Evolutionary conservation across 768 basidiomycete genomes (phyloP).

Genomic region (Leccinum broughii): DNA sequence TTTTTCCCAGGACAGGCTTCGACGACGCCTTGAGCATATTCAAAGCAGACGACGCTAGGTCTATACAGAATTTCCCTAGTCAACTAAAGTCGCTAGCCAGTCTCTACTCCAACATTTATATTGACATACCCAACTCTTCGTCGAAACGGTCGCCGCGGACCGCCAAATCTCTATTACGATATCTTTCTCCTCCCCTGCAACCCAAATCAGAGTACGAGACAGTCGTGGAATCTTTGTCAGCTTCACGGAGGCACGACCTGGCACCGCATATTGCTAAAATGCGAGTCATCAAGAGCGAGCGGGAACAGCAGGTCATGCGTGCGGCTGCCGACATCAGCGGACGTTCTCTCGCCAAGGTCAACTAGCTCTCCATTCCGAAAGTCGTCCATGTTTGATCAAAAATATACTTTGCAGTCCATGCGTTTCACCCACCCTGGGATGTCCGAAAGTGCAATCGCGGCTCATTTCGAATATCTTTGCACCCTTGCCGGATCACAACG

Average conservation of each 20-base stretch:
- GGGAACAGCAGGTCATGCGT: slow-evolving; percentile 80
- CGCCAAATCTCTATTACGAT: slow-evolving; percentile 58
- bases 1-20: slow-evolving; percentile 57
- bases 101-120: slow-evolving; percentile 49
- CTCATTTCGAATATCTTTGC: slow-evolving; percentile 91
- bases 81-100: slow-evolving; percentile 58
- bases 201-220: slow-evolving; percentile 49
- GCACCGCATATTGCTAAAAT: slow-evolving; percentile 69
- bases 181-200: slow-evolving; percentile 36
- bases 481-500: slow-evolving; percentile 77
- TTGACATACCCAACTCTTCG: slow-evolving; percentile 47
- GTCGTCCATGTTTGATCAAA: neutral
- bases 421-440: slow-evolving; percentile 59
- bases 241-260: slow-evolving; percentile 50
- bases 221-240: slow-evolving; percentile 54
- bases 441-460: slow-evolving; percentile 62
- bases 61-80: slow-evolving; percentile 54
- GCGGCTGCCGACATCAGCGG: slow-evolving; percentile 86
- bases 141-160: slow-evolving; percentile 40
- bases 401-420: slow-evolving; percentile 64
- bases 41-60: slow-evolving; percentile 70
- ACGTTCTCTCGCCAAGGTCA: slow-evolving; percentile 79
- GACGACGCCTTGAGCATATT: slow-evolving; percentile 68
- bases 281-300: slow-evolving; percentile 74
- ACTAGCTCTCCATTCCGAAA: slow-evolving; percentile 10